Evolutionary conservation across 179 eudicot species (phyloP).

Genomic region (Amaranthus tricolor): DNA sequence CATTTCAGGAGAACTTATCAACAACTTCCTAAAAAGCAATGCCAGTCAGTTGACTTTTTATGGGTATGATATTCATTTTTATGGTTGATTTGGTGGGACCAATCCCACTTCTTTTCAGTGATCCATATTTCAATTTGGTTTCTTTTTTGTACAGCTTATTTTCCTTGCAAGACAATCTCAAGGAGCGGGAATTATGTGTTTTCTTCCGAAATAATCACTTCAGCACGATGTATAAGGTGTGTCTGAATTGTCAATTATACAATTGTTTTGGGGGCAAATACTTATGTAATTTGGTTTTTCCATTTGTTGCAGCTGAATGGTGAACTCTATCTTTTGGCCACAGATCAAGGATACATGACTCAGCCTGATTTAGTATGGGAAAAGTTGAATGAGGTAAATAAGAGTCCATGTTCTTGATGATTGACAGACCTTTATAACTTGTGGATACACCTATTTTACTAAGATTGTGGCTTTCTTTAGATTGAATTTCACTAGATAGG

Average conservation of each 20-base stretch:
- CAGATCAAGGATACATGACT: conserved; percentile 89
- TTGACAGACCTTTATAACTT: not conserved
- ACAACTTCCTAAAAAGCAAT: conserved; percentile 64
- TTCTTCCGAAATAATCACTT: conserved; percentile 97
- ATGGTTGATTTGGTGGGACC: not conserved
- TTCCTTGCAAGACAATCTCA: conserved; percentile 68
- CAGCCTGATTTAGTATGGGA: conserved; percentile 98
- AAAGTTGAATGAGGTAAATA: conserved; percentile 77
- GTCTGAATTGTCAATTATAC: conserved; percentile 6
- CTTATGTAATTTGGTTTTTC: no score
- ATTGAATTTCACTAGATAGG: not conserved
- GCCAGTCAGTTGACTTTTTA: conserved; percentile 82
- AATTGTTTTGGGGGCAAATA: no score
- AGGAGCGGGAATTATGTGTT: conserved; percentile 86
- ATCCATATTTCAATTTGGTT: not conserved
- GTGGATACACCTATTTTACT: not conserved
- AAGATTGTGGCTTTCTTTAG: not conserved
- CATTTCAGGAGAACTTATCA: conserved; percentile 60
- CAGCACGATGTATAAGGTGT: conserved; percentile 94
- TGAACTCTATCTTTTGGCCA: conserved; percentile 70
- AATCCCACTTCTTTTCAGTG: not conserved
- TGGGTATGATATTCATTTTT: conserved; percentile 48
- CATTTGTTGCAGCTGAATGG: conserved; percentile 58
- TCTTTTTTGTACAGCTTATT: conserved; percentile 51
- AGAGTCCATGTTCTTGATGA: not conserved